These are phyloP conservation scores for Boletus vermiculosoides DNA, from an alignment of 768 basidiomycete genomes.

Conservation along the genomic window DNA sequence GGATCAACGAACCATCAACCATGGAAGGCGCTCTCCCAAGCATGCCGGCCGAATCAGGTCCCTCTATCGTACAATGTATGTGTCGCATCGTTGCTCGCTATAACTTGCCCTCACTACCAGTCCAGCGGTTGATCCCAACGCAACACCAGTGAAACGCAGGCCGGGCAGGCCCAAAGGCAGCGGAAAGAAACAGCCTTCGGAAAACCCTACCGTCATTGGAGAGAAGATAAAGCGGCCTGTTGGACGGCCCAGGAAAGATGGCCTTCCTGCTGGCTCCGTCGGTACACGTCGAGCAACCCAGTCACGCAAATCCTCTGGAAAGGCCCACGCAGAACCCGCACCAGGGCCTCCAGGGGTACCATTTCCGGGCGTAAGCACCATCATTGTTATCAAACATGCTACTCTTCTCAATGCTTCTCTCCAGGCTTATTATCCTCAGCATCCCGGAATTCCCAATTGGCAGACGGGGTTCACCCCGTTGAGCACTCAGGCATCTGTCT, in stretches of 20 bases:
- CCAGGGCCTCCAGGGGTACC: constrained; percentile 30
- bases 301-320: constrained; percentile 39
- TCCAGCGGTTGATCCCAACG: constrained; percentile 28
- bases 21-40: constrained; percentile 30
- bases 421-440: constrained; percentile 34
- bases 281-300: constrained; percentile 43
- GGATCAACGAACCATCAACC: constrained; percentile 8
- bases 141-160: constrained; percentile 54
- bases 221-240: constrained; percentile 75
- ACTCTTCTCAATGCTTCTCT: constrained; percentile 3
- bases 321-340: constrained; percentile 18
- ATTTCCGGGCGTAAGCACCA: constrained; percentile 30
- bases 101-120: constrained; percentile 6
- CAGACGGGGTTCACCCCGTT: constrained; percentile 31
- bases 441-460: constrained; percentile 32
- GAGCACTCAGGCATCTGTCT: constrained; percentile 26
- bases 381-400: background rate
- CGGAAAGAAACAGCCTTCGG: constrained; percentile 60
- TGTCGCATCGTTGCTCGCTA: background rate
- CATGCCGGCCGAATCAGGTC: constrained; percentile 27
- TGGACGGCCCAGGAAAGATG: constrained; percentile 79
- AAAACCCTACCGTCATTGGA: constrained; percentile 36
- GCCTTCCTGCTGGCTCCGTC: constrained; percentile 74
- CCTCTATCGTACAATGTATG: constrained; percentile 29
- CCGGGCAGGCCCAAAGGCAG: constrained; percentile 80